phyloP scores from a whole-genome alignment of 257 asterid genomes.

The Rehmannia glutinosa region DNA sequence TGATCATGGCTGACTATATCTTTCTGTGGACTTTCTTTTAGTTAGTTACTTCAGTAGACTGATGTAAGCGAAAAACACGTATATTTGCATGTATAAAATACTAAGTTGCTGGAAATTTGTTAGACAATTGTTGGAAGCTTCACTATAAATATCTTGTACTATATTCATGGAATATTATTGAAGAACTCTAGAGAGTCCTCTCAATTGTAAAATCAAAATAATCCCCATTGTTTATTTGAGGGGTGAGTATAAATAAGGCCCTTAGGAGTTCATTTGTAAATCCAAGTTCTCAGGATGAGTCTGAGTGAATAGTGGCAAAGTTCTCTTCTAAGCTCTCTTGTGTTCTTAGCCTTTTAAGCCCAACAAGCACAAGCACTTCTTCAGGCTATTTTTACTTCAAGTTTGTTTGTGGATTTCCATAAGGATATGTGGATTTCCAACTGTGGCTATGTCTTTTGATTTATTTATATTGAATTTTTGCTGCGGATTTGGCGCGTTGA shows the following conservation, averaged over 20 bases:
- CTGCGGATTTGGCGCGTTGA: background rate
- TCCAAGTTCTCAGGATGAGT: background rate
- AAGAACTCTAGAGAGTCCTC: too few relatives aligned
- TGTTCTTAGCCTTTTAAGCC: background rate
- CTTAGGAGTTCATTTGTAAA: background rate
- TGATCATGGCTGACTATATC: too few relatives aligned
- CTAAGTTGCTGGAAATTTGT: too few relatives aligned
- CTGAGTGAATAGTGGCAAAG: background rate
- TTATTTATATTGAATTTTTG: background rate
- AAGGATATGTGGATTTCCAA: background rate
- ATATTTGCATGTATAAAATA: too few relatives aligned
- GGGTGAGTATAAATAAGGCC: background rate
- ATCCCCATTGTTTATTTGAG: too few relatives aligned
- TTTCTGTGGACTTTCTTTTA: too few relatives aligned
- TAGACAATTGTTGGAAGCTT: too few relatives aligned
- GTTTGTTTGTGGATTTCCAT: background rate
- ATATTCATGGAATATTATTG: too few relatives aligned
- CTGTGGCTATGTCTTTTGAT: background rate
- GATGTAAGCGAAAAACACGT: too few relatives aligned
- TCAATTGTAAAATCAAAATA: too few relatives aligned
- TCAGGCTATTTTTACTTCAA: background rate
- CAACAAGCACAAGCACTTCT: background rate
- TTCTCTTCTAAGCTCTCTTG: background rate
- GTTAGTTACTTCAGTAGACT: too few relatives aligned
- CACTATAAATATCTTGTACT: too few relatives aligned